phyloP scores from a whole-genome alignment of 1,139 yeast genomes.

The Kodamaea sp. region DNA sequence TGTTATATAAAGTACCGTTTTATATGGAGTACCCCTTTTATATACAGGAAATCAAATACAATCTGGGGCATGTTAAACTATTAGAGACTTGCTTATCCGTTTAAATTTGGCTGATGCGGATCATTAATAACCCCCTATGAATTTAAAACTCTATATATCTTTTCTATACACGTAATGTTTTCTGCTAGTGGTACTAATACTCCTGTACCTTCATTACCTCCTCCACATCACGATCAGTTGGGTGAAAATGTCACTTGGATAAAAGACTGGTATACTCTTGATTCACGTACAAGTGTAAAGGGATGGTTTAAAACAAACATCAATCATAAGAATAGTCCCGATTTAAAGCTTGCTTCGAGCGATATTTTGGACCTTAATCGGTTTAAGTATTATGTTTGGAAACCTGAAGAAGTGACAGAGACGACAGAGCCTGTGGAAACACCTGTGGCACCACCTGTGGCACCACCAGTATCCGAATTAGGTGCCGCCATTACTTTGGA shows the following conservation, averaged over 20 bases:
- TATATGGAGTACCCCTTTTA: too few species aligned
- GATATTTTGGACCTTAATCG: conserved; percentile 31
- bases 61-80: too few species aligned
- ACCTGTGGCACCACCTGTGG: conserved; percentile 7
- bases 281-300: conserved; percentile 25
- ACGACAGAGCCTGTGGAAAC: conserved; percentile 7
- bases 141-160: conserved; percentile 1
- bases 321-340: conserved; percentile 16
- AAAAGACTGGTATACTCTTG: conserved; percentile 37
- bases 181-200: conserved; percentile 14
- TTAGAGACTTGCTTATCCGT: too few species aligned
- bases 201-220: conserved; percentile 10
- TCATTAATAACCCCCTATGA: conserved; percentile 1
- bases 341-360: conserved; percentile 14
- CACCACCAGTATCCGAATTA: conserved; percentile 15
- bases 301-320: conserved; percentile 39
- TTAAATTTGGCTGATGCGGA: too few species aligned
- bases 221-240: conserved; percentile 19
- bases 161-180: conserved; percentile 8
- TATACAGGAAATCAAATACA: too few species aligned
- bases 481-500: conserved; percentile 19
- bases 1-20: too few species aligned
- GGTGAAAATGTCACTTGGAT: conserved; percentile 39
- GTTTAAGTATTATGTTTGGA: conserved; percentile 23
- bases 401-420: conserved; percentile 12